Evolutionary conservation across 371 early-diverging fungal species (phyloP).

Genomic region (Fennellomyces sp.): DNA sequence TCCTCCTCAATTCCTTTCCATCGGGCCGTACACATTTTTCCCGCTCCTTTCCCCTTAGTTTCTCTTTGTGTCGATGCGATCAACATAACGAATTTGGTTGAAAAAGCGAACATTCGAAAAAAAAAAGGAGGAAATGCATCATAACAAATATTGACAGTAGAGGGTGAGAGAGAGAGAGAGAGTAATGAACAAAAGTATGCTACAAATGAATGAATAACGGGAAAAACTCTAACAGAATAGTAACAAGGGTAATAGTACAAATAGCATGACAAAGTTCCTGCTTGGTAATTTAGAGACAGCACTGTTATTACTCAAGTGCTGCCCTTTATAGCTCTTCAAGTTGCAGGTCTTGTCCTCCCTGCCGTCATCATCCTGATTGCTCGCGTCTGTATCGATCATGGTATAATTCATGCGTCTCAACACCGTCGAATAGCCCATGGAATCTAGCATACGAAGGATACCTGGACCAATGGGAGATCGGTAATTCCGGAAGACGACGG

Average conservation of each 20-base stretch:
- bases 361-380: slow-evolving; percentile 23
- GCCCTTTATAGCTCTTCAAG: background rate
- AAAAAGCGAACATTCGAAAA: too few relatives aligned
- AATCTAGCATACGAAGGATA: slow-evolving; percentile 42
- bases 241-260: background rate
- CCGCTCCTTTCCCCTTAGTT: background rate
- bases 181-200: background rate
- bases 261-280: background rate
- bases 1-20: background rate
- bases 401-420: slow-evolving; percentile 39
- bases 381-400: slow-evolving; percentile 20
- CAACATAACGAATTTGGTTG: background rate
- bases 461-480: slow-evolving; percentile 51
- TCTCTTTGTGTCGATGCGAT: background rate
- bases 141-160: background rate
- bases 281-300: background rate
- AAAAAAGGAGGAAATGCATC: background rate
- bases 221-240: too few relatives aligned
- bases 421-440: slow-evolving; percentile 48
- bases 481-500: slow-evolving; percentile 20
- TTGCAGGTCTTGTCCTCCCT: slow-evolving; percentile 3
- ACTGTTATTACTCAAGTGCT: background rate
- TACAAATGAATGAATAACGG: background rate
- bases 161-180: background rate
- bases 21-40: background rate